A percentile compares a stretch with the other conserved stretches of the same genome.
Evolutionary conservation across 768 basidiomycete species (phyloP).

Genomic region (Saitozyma podzolica): DNA sequence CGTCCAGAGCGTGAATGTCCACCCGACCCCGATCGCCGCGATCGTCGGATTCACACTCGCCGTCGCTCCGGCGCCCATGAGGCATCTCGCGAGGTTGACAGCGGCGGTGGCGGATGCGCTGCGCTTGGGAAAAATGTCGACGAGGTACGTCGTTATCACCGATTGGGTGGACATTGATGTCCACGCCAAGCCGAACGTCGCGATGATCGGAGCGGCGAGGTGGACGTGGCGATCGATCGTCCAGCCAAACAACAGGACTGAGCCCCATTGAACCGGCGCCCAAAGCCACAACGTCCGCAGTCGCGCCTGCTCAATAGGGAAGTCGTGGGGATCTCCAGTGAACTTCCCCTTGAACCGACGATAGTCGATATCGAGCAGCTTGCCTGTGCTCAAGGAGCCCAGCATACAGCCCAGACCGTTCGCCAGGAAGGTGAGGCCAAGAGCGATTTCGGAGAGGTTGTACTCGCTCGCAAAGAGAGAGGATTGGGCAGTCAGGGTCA

Average conservation of each 20-base stretch:
- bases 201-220: constrained; percentile 14
- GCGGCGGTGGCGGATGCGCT: constrained; percentile 14
- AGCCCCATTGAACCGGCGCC: constrained; percentile 21
- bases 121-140: constrained; percentile 12
- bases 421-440: constrained; percentile 60
- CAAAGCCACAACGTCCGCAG: neutral
- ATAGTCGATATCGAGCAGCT: constrained; percentile 68
- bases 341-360: constrained; percentile 51
- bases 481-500: neutral
- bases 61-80: constrained; percentile 38
- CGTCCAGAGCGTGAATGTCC: constrained; percentile 42
- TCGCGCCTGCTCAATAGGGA: constrained; percentile 23
- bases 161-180: constrained; percentile 25
- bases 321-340: constrained; percentile 36
- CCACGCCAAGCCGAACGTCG: constrained; percentile 38
- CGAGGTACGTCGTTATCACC: constrained; percentile 29
- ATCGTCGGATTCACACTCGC: constrained; percentile 39
- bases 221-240: neutral
- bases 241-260: constrained; percentile 4
- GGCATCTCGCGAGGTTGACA: constrained; percentile 43
- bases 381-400: constrained; percentile 53
- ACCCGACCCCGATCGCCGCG: constrained; percentile 35
- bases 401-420: constrained; percentile 17
- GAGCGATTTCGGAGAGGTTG: constrained; percentile 28
- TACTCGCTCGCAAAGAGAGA: constrained; percentile 22